A percentile compares a stretch with the other conserved stretches of the same genome.
These are phyloP conservation scores for Aspergillus candidus DNA, from an alignment of 2,329 filamentous ascomycete species.

Conservation along the genomic window DNA sequence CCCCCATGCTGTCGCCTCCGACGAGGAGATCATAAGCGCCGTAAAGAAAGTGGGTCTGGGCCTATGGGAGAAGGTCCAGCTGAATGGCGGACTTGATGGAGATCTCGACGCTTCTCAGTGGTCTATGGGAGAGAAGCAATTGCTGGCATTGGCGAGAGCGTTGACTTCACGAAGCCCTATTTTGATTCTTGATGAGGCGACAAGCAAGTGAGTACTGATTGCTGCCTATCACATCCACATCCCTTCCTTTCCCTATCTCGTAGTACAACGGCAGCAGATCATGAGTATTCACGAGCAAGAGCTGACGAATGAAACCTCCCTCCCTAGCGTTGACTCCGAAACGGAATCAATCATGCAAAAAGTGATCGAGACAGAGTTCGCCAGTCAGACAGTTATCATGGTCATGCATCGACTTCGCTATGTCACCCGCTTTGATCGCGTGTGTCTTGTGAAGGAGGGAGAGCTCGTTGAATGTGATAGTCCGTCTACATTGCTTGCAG, in stretches of 20 bases:
- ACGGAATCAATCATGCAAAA: slow-evolving; percentile 21
- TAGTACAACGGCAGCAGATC: no score
- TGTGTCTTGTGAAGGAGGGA: slow-evolving; percentile 21
- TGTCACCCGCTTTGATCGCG: slow-evolving; percentile 22
- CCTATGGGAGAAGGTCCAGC: slow-evolving; percentile 18
- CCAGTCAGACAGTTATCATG: slow-evolving; percentile 22
- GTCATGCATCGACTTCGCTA: slow-evolving; percentile 23
- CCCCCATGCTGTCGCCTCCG: slow-evolving; percentile 21
- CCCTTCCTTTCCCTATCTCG: no score
- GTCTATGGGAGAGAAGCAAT: slow-evolving; percentile 66
- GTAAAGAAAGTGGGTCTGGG: slow-evolving; percentile 19
- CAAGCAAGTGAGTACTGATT: slow-evolving; percentile 11
- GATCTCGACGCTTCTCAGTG: slow-evolving; percentile 43
- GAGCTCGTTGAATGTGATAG: slow-evolving; percentile 13
- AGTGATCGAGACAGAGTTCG: slow-evolving; percentile 21
- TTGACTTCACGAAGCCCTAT: slow-evolving; percentile 37
- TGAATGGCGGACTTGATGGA: slow-evolving; percentile 19
- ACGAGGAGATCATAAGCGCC: slow-evolving; percentile 17
- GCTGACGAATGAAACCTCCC: no score
- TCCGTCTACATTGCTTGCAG: slow-evolving; percentile 1
- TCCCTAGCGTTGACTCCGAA: slow-evolving; percentile 10
- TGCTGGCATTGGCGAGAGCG: slow-evolving; percentile 65
- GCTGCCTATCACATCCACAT: no score
- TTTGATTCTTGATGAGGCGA: slow-evolving; percentile 16
- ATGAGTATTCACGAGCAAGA: no score